Base-by-base conservation (phyloP, 2,329 filamentous ascomycete genomes). In the Claviceps sp. region DNA sequence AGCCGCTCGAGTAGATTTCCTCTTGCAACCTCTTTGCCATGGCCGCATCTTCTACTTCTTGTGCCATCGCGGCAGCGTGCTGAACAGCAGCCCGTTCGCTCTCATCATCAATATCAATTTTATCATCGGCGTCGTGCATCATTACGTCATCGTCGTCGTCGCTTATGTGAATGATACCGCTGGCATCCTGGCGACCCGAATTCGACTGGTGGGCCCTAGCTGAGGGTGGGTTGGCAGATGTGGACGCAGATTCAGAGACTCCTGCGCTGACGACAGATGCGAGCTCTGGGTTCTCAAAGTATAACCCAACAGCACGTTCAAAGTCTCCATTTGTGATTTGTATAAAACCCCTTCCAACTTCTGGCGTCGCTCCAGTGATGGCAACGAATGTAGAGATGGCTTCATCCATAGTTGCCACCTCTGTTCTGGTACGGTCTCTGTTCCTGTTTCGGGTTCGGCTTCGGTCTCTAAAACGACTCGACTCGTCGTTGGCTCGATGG, bases 11-110 rank as follows among this genome's bases (percentile, higher is more conserved):
- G 61, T 96, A 97, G 63, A 95, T 78, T 67, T 98, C 89, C 62
- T 98, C 87, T 66, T 98, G 93, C 54, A 98, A 68, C 53, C 87
- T 81, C 65, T 90, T 81, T 6, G 93, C 93, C 82, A 97, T 91
- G 44, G 87, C 90, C 50, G 89, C 90, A 62, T 98, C 93, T 61
- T 95, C 89, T 57, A 96, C 90, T 58, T 86, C 80, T 50, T 82
- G 73, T 16, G 77, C 79, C 41, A 75, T 68, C 1, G 63, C 63
- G 4, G 63, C 68, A 1, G 67, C 70, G 22, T 67, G 65, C 30
- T 67, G 67, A 4, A 64, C 67, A 4, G 70, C 69, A 18, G 70
- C 70, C 18, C 69, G 64, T 18, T 67, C 67, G 50, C 70, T 66
- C 52, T 66, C 68, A 36, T 64, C 62, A 16, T 66, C 63, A 22